Conservation (phyloP, 306 rosid species). For the Cucurbita pepo region DNA sequence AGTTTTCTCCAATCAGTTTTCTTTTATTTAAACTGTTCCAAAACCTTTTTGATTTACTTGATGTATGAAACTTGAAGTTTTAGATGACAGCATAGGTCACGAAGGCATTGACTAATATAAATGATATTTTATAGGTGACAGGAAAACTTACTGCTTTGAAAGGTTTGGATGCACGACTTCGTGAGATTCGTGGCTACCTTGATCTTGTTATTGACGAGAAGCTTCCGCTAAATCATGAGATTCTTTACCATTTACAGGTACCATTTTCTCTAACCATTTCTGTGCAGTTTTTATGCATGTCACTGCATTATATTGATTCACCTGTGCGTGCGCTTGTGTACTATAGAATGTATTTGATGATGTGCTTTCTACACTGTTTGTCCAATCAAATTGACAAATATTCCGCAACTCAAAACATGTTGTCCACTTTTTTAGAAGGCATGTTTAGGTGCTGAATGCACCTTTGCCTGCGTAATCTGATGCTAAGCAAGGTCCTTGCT, state of each 20-base stretch:
- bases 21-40: not conserved
- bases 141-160: constrained; percentile 81
- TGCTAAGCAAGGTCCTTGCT: not conserved
- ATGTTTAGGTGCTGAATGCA: not conserved
- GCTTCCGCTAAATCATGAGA: constrained; percentile 79
- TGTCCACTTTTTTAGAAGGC: not conserved
- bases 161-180: constrained; percentile 74
- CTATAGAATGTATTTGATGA: not conserved
- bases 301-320: not conserved
- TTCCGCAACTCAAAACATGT: not conserved
- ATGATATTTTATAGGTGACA: constrained; percentile 33
- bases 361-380: not conserved
- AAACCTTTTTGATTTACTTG: not conserved
- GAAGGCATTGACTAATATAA: not conserved
- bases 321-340: not conserved
- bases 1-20: not conserved
- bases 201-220: constrained; percentile 69
- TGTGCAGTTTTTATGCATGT: not conserved
- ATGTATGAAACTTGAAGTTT: not conserved
- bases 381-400: not conserved
- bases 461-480: not conserved
- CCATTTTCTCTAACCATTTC: not conserved
- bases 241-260: constrained; percentile 82
- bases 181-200: constrained; percentile 65
- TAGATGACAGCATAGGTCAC: not conserved